A percentile compares a stretch with the other conserved stretches of the same genome.
Conservation (phyloP, 2,329 filamentous ascomycete genomes). For the Pyrenochaeta sp. region DNA sequence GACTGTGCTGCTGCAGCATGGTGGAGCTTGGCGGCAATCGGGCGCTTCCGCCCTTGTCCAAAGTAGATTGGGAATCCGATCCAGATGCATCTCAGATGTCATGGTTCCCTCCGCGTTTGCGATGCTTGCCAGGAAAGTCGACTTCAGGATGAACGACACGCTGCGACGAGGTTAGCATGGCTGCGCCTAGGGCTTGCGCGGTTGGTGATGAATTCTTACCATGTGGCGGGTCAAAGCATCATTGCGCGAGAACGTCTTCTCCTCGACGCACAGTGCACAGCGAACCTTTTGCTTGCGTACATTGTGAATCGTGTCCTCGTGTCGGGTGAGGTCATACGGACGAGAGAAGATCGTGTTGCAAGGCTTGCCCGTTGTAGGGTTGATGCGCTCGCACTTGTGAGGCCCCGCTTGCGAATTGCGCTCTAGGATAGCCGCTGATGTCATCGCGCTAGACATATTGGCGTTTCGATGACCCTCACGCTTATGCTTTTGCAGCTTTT, state of each 20-base stretch:
- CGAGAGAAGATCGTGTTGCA: constrained; percentile 95
- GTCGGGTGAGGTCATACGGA: constrained; percentile 93
- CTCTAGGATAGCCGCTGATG: constrained; percentile 62
- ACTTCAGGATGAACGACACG: constrained; percentile 91
- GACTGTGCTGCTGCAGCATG: constrained; percentile 9
- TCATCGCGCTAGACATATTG: constrained; percentile 54
- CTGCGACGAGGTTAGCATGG: constrained; percentile 33
- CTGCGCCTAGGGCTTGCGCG: constrained; percentile 13
- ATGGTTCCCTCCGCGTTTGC: constrained; percentile 50
- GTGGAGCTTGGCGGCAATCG: constrained; percentile 19
- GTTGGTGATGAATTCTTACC: constrained; percentile 42
- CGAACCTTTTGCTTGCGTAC: constrained; percentile 92
- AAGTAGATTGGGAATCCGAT: too few species aligned
- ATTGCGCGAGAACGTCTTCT: constrained; percentile 95
- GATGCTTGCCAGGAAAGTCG: constrained; percentile 75
- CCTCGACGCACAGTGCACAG: constrained; percentile 90
- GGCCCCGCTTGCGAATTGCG: constrained; percentile 91
- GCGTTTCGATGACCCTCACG: constrained; percentile 80
- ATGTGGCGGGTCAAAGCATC: constrained; percentile 95
- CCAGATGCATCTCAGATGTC: constrained; percentile 32
- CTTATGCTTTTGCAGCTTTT: constrained; percentile 92
- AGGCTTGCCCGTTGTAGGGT: constrained; percentile 92
- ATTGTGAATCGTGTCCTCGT: constrained; percentile 98
- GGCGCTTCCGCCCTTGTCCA: constrained; percentile 19
- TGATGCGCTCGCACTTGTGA: constrained; percentile 90